Base-by-base conservation (phyloP, 192 early-diverging fungal species). In the Coemansia sp. region DNA sequence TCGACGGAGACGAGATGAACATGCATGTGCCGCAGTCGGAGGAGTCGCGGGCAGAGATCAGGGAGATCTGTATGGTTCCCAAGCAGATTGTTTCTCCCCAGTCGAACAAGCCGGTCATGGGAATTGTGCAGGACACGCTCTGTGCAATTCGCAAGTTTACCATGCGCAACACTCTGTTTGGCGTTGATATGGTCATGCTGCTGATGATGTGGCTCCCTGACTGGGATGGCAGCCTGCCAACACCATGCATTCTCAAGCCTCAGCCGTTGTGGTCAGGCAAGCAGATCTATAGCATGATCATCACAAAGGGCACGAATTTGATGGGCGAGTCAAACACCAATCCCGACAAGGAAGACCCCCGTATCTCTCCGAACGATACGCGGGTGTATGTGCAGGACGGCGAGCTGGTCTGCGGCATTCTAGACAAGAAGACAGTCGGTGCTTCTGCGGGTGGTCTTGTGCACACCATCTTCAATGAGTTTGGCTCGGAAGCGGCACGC, bases 1-100 rank as follows among this genome's bases (percentile, higher is more conserved):
- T 99, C 82, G 97, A 99, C 73, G 97, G 97, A 55, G 97, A 99
- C 70, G 97, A 99, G 77, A 99, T 99, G 97, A 99, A 99, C 80
- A 75, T 99, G 84, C 97, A 99, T 74, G 94, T 96, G 17, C 97
- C 97, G 17, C 95, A 98, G 77, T 95, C 95, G 10, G 89, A 95
- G 47, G 94, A 98, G 82, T 94, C 94, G 11, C 88, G 91, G 34
- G 95, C 97, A 17, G 97, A 99, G 78, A 87, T 99, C 52, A 85
- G 85, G 61, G 92, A 97, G 82, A 87, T 99, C 55, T 98, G 95
- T 81, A 96, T 97, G 93, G 97, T 99, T 7, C 95, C 97, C 6
- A 89, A 88, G 67, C 94, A 98, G 81, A 94, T 99, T 71, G 88
- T 99, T 4, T 93, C 94, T 29, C 96, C 97, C 3, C 94, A 99